A percentile compares a stretch with the other conserved stretches of the same genome.
Conservation (phyloP, 495 filamentous ascomycete species). For the Clavariopsis aquatica region DNA sequence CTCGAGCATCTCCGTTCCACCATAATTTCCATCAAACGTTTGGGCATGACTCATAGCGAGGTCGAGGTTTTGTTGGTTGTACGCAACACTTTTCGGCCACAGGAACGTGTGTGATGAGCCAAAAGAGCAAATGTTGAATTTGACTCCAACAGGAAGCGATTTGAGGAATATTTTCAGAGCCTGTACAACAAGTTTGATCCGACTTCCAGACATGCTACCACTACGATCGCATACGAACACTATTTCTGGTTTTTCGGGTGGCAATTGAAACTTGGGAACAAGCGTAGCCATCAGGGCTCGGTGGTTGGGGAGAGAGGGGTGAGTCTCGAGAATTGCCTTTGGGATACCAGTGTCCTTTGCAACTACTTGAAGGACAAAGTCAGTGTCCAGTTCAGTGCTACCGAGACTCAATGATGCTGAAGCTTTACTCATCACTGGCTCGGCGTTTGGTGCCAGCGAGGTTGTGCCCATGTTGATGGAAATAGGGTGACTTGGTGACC, state of each 20-base stretch:
- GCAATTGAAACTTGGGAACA: constrained; percentile 65
- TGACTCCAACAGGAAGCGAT: constrained; percentile 64
- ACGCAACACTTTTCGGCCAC: constrained; percentile 59
- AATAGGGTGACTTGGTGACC: constrained; percentile 69
- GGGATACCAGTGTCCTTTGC: constrained; percentile 58
- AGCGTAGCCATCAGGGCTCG: constrained; percentile 67
- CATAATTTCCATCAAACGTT: constrained; percentile 55
- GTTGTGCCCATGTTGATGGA: constrained; percentile 61
- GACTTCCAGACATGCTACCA: constrained; percentile 60
- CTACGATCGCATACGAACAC: constrained; percentile 72
- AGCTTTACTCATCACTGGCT: constrained; percentile 57
- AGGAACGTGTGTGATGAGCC: constrained; percentile 57
- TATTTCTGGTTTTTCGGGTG: constrained; percentile 58
- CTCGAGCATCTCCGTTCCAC: constrained; percentile 67
- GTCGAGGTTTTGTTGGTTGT: constrained; percentile 54
- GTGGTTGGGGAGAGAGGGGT: constrained; percentile 61
- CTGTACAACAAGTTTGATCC: constrained; percentile 56
- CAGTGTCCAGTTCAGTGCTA: constrained; percentile 51
- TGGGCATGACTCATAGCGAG: constrained; percentile 55
- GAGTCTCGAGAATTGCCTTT: constrained; percentile 62
- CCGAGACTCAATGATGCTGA: constrained; percentile 61
- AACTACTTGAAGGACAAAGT: constrained; percentile 59
- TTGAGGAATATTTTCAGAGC: constrained; percentile 71
- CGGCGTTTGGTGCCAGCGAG: constrained; percentile 48
- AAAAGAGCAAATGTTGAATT: constrained; percentile 78